Conservation (phyloP, 495 filamentous ascomycete genomes). For the Penicillium maclennaniae region DNA sequence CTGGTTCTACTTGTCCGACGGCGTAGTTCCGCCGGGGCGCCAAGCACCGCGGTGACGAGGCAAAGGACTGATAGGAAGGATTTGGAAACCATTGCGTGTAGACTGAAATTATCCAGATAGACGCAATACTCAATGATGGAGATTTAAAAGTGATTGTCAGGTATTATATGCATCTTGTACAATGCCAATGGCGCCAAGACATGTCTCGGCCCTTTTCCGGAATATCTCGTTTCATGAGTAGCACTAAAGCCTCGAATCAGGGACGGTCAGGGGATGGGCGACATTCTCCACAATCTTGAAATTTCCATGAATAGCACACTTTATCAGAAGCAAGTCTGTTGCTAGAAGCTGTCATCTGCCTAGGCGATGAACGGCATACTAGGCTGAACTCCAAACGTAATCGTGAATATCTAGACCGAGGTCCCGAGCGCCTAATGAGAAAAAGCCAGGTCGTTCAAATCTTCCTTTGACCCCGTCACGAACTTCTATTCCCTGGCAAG, state of each 20-base stretch:
- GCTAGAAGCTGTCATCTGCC: too few species aligned
- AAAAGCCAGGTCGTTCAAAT: too few species aligned
- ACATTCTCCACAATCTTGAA: conserved; percentile 1
- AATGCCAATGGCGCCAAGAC: too few species aligned
- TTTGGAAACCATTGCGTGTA: neutral
- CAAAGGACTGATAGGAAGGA: conserved; percentile 7
- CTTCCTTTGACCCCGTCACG: too few species aligned
- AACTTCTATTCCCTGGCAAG: too few species aligned
- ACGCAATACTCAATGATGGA: neutral
- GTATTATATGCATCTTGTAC: too few species aligned
- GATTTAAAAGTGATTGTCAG: too few species aligned
- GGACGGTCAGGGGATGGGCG: neutral
- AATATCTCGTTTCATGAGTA: conserved; percentile 6
- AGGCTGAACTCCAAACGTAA: too few species aligned
- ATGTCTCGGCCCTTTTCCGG: neutral
- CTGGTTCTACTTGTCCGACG: conserved; percentile 17
- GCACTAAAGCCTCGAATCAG: neutral
- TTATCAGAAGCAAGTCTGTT: neutral
- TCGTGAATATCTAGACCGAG: too few species aligned
- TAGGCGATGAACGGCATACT: too few species aligned
- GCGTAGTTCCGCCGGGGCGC: conserved; percentile 8
- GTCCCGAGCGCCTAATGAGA: too few species aligned
- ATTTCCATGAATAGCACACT: conserved; percentile 12
- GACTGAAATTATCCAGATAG: neutral
- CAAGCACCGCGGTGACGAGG: conserved; percentile 6